Evolutionary conservation across 225 moss, liverwort and hornwort species (phyloP).

Genomic region (Climacium dendroides): DNA sequence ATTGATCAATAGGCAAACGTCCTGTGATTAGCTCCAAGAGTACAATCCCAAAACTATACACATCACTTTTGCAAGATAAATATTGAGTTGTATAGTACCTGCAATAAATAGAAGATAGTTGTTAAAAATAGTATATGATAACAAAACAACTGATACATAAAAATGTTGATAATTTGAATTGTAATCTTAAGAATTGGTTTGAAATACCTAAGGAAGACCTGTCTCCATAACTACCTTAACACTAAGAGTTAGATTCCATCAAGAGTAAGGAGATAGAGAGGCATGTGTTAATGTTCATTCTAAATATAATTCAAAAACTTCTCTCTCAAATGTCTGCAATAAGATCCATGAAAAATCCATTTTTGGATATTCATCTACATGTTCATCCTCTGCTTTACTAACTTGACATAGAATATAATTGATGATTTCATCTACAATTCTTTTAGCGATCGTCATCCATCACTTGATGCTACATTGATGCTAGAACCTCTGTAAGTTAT

Average conservation of each 20-base stretch:
- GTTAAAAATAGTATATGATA: background rate
- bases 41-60: constrained; percentile 67
- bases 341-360: background rate
- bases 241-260: background rate
- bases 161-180: too few relatives aligned
- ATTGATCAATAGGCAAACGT: constrained; percentile 4
- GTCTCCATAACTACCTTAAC: too few relatives aligned
- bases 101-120: background rate
- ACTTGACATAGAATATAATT: background rate
- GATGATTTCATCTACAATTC: background rate
- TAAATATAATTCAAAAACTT: background rate
- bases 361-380: background rate
- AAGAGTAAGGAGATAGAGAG: background rate
- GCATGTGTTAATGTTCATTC: background rate
- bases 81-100: constrained; percentile 32
- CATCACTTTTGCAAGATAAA: constrained; percentile 57
- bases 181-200: too few relatives aligned
- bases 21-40: constrained; percentile 44
- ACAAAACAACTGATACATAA: too few relatives aligned
- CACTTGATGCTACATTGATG: too few relatives aligned
- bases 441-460: background rate
- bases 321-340: too few relatives aligned
- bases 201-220: too few relatives aligned
- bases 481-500: too few relatives aligned
- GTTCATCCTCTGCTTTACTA: background rate